Conservation (phyloP, 2,329 filamentous ascomycete species). For the Orbilia blumenaviensis region DNA sequence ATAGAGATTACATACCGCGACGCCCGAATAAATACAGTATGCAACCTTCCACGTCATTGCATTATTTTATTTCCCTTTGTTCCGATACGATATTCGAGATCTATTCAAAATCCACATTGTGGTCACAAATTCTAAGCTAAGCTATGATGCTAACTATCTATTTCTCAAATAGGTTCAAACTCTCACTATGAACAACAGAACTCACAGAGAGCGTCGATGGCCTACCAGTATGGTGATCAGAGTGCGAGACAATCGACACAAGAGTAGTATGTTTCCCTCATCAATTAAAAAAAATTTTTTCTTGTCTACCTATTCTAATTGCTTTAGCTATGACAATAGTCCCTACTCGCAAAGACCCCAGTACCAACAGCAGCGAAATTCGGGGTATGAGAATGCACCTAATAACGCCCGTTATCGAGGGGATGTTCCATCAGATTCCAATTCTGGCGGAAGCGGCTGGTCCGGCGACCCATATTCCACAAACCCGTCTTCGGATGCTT, state of each 20-base stretch:
- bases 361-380: constrained; percentile 27
- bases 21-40: constrained; percentile 44
- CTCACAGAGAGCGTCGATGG: constrained; percentile 45
- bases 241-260: constrained; percentile 43
- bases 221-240: constrained; percentile 49
- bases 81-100: neutral
- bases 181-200: constrained; percentile 42
- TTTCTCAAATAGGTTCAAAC: constrained; percentile 10
- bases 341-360: constrained; percentile 38
- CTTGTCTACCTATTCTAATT: neutral
- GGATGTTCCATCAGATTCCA: constrained; percentile 35
- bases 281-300: neutral
- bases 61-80: neutral
- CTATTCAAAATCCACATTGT: neutral
- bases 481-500: constrained; percentile 50
- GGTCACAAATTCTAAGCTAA: neutral
- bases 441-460: constrained; percentile 46
- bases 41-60: constrained; percentile 4
- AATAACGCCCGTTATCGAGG: constrained; percentile 21
- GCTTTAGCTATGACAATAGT: constrained; percentile 27
- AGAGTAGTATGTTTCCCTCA: constrained; percentile 21
- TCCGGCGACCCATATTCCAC: constrained; percentile 48
- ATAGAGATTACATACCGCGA: constrained; percentile 41
- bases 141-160: neutral
- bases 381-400: constrained; percentile 16